Evolutionary conservation across 768 basidiomycete genomes (phyloP), one percentile per base, ranked within the genome.

Genomic region (Coprinopsis sp.): DNA sequence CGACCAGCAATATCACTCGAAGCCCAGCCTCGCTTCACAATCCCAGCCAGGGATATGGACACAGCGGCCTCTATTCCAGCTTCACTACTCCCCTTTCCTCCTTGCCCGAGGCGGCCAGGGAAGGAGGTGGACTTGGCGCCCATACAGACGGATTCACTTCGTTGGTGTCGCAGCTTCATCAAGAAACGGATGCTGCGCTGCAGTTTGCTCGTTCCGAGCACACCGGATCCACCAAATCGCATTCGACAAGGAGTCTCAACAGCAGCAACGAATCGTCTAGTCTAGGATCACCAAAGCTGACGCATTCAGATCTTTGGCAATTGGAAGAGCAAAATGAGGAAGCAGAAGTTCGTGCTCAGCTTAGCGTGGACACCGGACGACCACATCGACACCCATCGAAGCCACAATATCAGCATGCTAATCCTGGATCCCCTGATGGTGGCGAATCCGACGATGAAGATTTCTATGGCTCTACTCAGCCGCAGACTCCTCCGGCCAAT

Each of bases 71-170:
- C 3, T 39, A 51, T 13, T 28, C 40, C 18, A 16, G 24, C 33
- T 21, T 34, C 13, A 29, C 19, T 16, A 19, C 39, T 5, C 33
- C 4, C 25, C 14, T 48, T 13, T 13, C 47, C 14, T 36, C 51
- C 2, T 22, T 52, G 8, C 42, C 51, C 11, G 40, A 47, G n/a
- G 25, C 30, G n/a, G 33, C n/a, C 6, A 54, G 55, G 33, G 50
- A 52, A 13, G 68, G 76, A 27, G 63, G 55, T 21, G 70, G 77
- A 28, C 54, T 71, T 27, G 62, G 67, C 38, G 59, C 59, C 31
- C 77, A 78, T 54, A 68, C 68, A 2, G 74, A 78, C 47, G 71
- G 70, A 18, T 82, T 82, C 60, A 72, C 71, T 11, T 59, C 68
- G 2, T 59, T 82, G 29, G 66, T 82, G 25, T 63, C 67, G 14